Conservation (phyloP, 495 filamentous ascomycete genomes). For the Penicillium pancosmium region DNA sequence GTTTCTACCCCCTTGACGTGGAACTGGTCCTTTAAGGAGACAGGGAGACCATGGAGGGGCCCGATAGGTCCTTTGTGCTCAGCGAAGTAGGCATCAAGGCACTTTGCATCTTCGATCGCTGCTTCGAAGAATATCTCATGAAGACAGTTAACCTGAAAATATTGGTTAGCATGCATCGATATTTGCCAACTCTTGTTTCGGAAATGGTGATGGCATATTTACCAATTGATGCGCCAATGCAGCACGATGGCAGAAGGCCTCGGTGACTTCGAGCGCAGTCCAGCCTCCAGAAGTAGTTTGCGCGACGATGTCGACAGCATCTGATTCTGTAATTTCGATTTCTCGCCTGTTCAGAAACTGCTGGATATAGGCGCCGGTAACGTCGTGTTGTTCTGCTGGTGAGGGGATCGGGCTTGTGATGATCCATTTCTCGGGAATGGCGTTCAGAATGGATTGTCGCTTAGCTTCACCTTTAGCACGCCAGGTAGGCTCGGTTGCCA, state of each 20-base stretch:
- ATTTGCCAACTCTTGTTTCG: not conserved
- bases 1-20: slow-evolving; percentile 67
- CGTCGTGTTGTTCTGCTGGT: slow-evolving; percentile 56
- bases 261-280: slow-evolving; percentile 53
- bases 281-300: slow-evolving; percentile 49
- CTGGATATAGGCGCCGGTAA: slow-evolving; percentile 62
- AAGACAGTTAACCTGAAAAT: slow-evolving; percentile 55
- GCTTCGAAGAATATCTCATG: slow-evolving; percentile 66
- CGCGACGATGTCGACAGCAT: slow-evolving; percentile 51
- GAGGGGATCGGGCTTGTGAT: slow-evolving; percentile 50
- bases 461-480: slow-evolving; percentile 50
- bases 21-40: slow-evolving; percentile 73
- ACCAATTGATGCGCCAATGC: slow-evolving; percentile 60
- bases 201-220: not conserved
- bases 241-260: slow-evolving; percentile 60
- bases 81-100: slow-evolving; percentile 59
- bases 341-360: slow-evolving; percentile 58
- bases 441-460: slow-evolving; percentile 51
- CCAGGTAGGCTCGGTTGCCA: slow-evolving; percentile 41
- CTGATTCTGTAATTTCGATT: slow-evolving; percentile 58
- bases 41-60: slow-evolving; percentile 65
- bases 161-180: not conserved
- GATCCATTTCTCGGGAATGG: slow-evolving; percentile 62
- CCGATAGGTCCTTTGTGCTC: slow-evolving; percentile 52
- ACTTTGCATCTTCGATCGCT: slow-evolving; percentile 59